These are phyloP conservation scores for Mallotus repandus DNA, from an alignment of 441 rosid species.

Conservation along the genomic window DNA sequence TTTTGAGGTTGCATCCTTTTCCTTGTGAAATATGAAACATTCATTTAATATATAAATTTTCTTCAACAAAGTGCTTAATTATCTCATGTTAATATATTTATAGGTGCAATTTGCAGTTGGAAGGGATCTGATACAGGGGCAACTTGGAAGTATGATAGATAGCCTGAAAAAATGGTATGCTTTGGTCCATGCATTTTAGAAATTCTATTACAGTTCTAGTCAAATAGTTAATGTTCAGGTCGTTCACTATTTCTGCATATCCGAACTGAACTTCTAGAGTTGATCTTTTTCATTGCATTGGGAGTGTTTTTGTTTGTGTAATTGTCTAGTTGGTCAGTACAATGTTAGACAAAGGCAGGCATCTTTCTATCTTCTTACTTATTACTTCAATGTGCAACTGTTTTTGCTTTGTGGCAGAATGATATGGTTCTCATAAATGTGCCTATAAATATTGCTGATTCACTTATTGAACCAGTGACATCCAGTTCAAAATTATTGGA, in stretches of 20 bases:
- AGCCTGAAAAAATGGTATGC: constrained; percentile 67
- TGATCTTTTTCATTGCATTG: no score
- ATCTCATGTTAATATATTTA: constrained; percentile 18
- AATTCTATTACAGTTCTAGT: constrained; percentile 5
- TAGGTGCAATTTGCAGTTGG: constrained; percentile 92
- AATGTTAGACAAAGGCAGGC: not conserved
- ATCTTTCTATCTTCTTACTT: constrained; percentile 3
- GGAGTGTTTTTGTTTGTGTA: not conserved
- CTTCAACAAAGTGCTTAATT: not conserved
- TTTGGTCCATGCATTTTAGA: not conserved
- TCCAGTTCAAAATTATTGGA: no score
- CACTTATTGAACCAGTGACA: no score
- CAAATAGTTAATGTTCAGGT: not conserved
- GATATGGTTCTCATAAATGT: not conserved
- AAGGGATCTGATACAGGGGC: constrained; percentile 79
- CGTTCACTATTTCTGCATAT: not conserved
- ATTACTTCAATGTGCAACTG: not conserved
- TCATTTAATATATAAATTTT: not conserved
- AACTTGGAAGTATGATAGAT: constrained; percentile 70
- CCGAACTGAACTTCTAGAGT: not conserved
- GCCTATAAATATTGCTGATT: not conserved
- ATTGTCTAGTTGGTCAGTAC: not conserved
- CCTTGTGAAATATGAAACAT: not conserved
- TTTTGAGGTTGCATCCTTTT: constrained; percentile 53
- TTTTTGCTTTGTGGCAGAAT: not conserved